Conservation (phyloP, 2,329 filamentous ascomycete genomes). For the Trichophyton rubrum region DNA sequence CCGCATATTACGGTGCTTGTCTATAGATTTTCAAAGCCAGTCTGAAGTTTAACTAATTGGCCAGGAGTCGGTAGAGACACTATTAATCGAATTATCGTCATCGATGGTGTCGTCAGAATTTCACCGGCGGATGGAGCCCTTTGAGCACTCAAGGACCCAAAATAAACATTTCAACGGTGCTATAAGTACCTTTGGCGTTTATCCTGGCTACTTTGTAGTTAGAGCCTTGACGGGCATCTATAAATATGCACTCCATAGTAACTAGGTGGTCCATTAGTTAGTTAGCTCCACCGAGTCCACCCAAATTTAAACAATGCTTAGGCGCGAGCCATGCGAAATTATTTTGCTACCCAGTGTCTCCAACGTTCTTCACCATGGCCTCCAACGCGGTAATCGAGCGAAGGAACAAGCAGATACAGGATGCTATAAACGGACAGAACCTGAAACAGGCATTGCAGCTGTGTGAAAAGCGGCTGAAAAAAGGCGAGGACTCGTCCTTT, state of each 20-base stretch:
- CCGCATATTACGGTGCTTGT: neutral
- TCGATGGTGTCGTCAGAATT: no score
- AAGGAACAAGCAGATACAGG: slow-evolving; percentile 39
- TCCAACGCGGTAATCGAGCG: slow-evolving; percentile 31
- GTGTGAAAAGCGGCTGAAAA: slow-evolving; percentile 43
- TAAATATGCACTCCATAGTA: no score
- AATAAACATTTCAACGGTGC: no score
- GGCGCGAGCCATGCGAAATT: neutral
- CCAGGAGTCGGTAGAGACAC: no score
- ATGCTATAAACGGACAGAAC: slow-evolving; percentile 37
- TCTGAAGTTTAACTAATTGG: neutral
- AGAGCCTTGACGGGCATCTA: no score
- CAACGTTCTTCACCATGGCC: slow-evolving; percentile 18
- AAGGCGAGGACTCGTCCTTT: slow-evolving; percentile 37
- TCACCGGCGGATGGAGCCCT: neutral
- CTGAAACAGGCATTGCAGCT: slow-evolving; percentile 39
- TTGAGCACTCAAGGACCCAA: no score
- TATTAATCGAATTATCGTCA: neutral
- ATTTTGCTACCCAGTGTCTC: neutral
- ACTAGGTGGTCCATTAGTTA: neutral
- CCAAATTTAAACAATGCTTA: neutral
- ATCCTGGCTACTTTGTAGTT: no score
- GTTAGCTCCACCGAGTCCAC: neutral
- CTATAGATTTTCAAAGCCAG: neutral
- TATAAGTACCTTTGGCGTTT: no score